Evolutionary conservation across 225 moss, liverwort and hornwort species (phyloP).

Genomic region (Physcomitrellopsis africana): DNA sequence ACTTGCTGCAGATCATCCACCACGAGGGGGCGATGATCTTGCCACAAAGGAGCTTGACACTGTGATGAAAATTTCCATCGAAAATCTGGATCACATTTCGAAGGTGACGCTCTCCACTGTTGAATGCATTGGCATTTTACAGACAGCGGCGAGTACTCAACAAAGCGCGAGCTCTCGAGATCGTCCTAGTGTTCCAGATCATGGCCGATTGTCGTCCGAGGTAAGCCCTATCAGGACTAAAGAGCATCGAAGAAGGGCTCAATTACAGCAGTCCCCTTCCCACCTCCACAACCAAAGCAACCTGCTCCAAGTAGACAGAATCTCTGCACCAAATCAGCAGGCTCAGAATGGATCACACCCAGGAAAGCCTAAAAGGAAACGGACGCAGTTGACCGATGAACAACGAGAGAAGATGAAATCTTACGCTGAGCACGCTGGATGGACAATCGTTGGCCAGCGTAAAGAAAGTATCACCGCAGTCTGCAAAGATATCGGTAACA

Average conservation of each 20-base stretch:
- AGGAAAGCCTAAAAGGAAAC: conserved; percentile 49
- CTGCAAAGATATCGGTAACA: conserved; percentile 58
- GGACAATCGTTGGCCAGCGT: conserved; percentile 64
- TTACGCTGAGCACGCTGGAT: conserved; percentile 57
- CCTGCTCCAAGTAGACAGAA: conserved; percentile 7
- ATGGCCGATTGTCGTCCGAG: conserved; percentile 50
- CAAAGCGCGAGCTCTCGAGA: conserved; percentile 39
- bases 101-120: conserved; percentile 57
- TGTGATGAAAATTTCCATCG: conserved; percentile 54
- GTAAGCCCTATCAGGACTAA: conserved; percentile 47
- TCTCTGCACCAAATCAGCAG: conserved; percentile 5
- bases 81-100: conserved; percentile 59
- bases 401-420: conserved; percentile 54
- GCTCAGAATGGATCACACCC: conserved; percentile 2
- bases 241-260: conserved; percentile 21
- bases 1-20: conserved; percentile 30
- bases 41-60: conserved; percentile 44
- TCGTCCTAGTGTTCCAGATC: conserved; percentile 27
- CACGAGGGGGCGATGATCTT: conserved; percentile 33
- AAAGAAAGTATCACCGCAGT: conserved; percentile 57
- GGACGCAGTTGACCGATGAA: conserved; percentile 59
- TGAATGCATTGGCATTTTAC: conserved; percentile 53
- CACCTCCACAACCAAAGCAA: conserved; percentile 17
- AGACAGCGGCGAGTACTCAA: conserved; percentile 42
- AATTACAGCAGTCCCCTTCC: conserved; percentile 10